Conservation (phyloP, 257 asterid genomes). For the Voacanga thouarsii region DNA sequence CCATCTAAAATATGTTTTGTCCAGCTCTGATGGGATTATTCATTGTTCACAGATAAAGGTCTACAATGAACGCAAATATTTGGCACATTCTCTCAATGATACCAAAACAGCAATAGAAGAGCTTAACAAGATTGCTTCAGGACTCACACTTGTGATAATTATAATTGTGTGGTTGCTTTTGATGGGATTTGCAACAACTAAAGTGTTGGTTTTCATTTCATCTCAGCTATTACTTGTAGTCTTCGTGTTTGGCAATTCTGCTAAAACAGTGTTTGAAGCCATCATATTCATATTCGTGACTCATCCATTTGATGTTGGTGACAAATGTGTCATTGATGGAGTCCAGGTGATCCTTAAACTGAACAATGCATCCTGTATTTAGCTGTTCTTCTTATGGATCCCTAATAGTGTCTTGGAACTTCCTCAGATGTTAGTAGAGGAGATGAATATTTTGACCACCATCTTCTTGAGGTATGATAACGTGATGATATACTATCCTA, state of each 20-base stretch:
- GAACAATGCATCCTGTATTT: neutral
- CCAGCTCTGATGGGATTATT: neutral
- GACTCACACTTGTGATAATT: slow-evolving; percentile 9
- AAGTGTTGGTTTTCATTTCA: slow-evolving; percentile 22
- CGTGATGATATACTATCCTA: slow-evolving; percentile 63
- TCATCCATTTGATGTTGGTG: slow-evolving; percentile 33
- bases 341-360: slow-evolving; percentile 16
- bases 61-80: slow-evolving; percentile 26
- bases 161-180: slow-evolving; percentile 25
- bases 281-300: slow-evolving; percentile 21
- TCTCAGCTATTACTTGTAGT: slow-evolving; percentile 25
- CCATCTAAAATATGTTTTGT: neutral
- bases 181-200: slow-evolving; percentile 29
- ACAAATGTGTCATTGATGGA: slow-evolving; percentile 28
- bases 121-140: slow-evolving; percentile 25
- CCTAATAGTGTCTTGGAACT: neutral
- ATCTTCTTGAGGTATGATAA: slow-evolving; percentile 58
- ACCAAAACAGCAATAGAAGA: slow-evolving; percentile 32
- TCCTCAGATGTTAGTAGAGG: slow-evolving; percentile 64
- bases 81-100: slow-evolving; percentile 27
- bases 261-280: slow-evolving; percentile 21
- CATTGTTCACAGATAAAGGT: slow-evolving; percentile 19
- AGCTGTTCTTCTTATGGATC: neutral
- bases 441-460: slow-evolving; percentile 71
- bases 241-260: slow-evolving; percentile 29